Percentiles rank a stretch among this genome's conserved stretches.
phyloP scores from a whole-genome alignment of 78 protist species.

The Emiliania huxleyi region DNA sequence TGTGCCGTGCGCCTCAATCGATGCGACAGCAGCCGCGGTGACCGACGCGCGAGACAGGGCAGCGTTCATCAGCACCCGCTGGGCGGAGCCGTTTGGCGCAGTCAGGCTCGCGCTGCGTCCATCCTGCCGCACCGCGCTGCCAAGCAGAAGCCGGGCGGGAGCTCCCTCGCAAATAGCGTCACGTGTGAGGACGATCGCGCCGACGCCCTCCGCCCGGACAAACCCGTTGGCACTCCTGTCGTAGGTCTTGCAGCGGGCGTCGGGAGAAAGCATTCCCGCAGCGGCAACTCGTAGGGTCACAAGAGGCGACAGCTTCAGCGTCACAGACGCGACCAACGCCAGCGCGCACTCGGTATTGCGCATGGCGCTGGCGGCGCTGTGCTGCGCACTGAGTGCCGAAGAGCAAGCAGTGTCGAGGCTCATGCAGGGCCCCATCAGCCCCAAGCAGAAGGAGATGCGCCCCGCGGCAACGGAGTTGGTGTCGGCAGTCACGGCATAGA shows the following conservation, averaged over 20 bases:
- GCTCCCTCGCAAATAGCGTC: no score
- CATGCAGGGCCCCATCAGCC: background rate
- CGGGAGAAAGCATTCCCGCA: conserved; percentile 19
- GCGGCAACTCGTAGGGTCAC: background rate
- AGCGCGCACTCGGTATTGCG: background rate
- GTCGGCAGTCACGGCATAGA: background rate
- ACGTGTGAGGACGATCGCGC: background rate
- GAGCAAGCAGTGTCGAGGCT: conserved; percentile 40
- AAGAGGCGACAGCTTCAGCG: conserved; percentile 1
- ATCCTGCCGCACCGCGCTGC: background rate
- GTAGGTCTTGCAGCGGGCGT: conserved; percentile 29
- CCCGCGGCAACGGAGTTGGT: background rate
- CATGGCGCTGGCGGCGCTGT: background rate
- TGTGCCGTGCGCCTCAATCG: background rate
- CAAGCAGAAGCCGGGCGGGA: background rate
- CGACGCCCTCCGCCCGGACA: conserved; percentile 21
- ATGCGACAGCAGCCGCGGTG: conserved; percentile 42
- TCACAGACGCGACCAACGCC: background rate
- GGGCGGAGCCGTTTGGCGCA: background rate
- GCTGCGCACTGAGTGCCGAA: background rate
- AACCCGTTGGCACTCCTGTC: conserved; percentile 30
- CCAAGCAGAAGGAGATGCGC: background rate
- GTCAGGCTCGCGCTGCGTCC: background rate
- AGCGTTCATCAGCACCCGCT: conserved; percentile 19
- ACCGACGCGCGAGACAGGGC: conserved; percentile 47